Evolutionary conservation across 2,329 filamentous ascomycete genomes (phyloP).

Genomic region (Trichoderma guizhouense): DNA sequence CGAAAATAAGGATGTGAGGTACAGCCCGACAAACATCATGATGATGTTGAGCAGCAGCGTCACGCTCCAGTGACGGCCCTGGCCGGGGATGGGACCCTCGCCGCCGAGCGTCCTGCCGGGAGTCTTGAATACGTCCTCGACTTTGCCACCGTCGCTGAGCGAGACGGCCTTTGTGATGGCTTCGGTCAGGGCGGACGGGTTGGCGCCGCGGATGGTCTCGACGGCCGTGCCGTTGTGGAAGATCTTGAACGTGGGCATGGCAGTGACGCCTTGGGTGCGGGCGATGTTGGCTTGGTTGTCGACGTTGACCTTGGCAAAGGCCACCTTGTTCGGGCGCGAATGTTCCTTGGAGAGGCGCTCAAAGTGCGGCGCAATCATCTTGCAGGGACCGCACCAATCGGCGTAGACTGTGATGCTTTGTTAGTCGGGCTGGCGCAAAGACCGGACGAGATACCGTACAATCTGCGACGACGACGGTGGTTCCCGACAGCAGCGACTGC

Average conservation of each 20-base stretch:
- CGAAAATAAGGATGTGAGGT: conserved; percentile 59
- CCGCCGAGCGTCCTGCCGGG: conserved; percentile 58
- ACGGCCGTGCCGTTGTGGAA: conserved; percentile 72
- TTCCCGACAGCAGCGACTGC: conserved; percentile 66
- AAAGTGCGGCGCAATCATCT: conserved; percentile 85
- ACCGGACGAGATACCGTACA: conserved; percentile 54
- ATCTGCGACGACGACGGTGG: conserved; percentile 81
- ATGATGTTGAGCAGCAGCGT: conserved; percentile 43
- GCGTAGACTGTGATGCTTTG: conserved; percentile 68
- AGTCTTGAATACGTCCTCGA: conserved; percentile 49
- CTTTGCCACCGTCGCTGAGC: conserved; percentile 42
- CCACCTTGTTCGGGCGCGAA: conserved; percentile 75
- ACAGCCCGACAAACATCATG: conserved; percentile 52
- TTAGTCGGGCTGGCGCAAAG: conserved; percentile 25
- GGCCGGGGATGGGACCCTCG: conserved; percentile 22
- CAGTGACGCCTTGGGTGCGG: conserved; percentile 72
- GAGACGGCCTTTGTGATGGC: conserved; percentile 70
- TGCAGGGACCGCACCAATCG: conserved; percentile 93
- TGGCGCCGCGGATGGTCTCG: conserved; percentile 77
- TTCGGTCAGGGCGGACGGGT: conserved; percentile 69
- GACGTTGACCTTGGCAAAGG: conserved; percentile 90
- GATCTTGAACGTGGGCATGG: conserved; percentile 93
- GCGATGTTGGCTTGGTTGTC: conserved; percentile 77
- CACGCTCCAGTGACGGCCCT: conserved; percentile 32
- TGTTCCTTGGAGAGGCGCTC: conserved; percentile 78